Evolutionary conservation across 352 stramenopile genomes (phyloP).

Genomic region (Phytophthora meadii): DNA sequence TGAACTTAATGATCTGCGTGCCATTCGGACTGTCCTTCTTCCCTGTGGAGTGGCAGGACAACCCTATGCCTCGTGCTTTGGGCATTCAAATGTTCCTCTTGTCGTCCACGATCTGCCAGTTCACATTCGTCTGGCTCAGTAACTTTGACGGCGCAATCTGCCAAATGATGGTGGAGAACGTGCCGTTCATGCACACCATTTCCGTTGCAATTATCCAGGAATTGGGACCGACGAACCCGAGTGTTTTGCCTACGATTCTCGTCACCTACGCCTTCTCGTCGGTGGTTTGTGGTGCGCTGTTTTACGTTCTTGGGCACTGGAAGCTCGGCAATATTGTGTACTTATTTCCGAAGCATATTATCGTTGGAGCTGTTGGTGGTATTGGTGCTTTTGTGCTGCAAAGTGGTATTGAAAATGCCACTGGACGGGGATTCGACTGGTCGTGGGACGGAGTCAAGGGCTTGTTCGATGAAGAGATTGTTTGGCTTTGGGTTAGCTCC

Average conservation of each 20-base stretch:
- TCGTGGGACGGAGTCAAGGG: slow-evolving; percentile 53
- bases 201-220: slow-evolving; percentile 86
- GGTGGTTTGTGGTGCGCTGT: slow-evolving; percentile 89
- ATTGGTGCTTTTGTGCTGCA: slow-evolving; percentile 91
- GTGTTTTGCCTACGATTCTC: slow-evolving; percentile 91
- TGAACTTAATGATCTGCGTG: slow-evolving; percentile 91
- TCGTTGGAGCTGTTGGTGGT: slow-evolving; percentile 95
- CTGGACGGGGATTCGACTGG: slow-evolving; percentile 69
- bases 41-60: slow-evolving; percentile 77
- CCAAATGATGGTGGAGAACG: slow-evolving; percentile 97
- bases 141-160: slow-evolving; percentile 78
- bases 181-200: slow-evolving; percentile 95
- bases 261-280: slow-evolving; percentile 92
- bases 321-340: slow-evolving; percentile 93
- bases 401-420: slow-evolving; percentile 89
- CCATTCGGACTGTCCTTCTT: slow-evolving; percentile 89
- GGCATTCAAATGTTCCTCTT: slow-evolving; percentile 88
- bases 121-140: slow-evolving; percentile 79
- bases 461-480: slow-evolving; percentile 54
- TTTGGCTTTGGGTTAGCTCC: slow-evolving; percentile 78
- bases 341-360: slow-evolving; percentile 95
- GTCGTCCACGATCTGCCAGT: slow-evolving; percentile 82
- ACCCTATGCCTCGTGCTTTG: slow-evolving; percentile 75
- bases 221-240: slow-evolving; percentile 73
- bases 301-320: slow-evolving; percentile 91